Evolutionary conservation across 208 protist species (phyloP).

Genomic region (Trypanosoma platydactyli): DNA sequence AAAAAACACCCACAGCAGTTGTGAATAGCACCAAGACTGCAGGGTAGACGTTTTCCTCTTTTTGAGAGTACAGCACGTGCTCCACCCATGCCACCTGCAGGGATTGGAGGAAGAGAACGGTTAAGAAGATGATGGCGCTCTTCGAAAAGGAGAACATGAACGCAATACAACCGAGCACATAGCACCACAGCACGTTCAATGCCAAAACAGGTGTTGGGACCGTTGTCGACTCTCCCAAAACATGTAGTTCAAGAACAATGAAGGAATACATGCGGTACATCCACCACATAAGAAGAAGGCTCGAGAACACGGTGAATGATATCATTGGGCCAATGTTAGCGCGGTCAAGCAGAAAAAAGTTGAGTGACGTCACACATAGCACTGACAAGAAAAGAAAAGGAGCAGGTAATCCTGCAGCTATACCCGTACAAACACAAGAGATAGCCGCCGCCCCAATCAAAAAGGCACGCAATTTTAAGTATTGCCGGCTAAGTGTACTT

Average conservation of each 20-base stretch:
- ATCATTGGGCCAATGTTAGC: slow-evolving; percentile 61
- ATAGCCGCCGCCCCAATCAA: slow-evolving; percentile 45
- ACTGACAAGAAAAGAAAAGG: slow-evolving; percentile 55
- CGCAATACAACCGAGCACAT: slow-evolving; percentile 78
- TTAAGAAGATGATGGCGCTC: slow-evolving; percentile 45
- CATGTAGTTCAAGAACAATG: slow-evolving; percentile 78
- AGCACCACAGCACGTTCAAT: slow-evolving; percentile 70
- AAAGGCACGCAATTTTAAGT: slow-evolving; percentile 28
- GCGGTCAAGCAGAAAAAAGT: slow-evolving; percentile 82
- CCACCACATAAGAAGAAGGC: slow-evolving; percentile 83
- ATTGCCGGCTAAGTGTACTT: slow-evolving; percentile 20
- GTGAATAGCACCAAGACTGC: slow-evolving; percentile 69
- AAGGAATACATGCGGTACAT: slow-evolving; percentile 89
- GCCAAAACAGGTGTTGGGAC: slow-evolving; percentile 66
- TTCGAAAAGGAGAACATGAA: slow-evolving; percentile 73
- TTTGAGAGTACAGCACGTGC: slow-evolving; percentile 86
- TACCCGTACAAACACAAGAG: slow-evolving; percentile 44
- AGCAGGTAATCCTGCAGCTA: slow-evolving; percentile 43
- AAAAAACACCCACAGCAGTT: slow-evolving; percentile 53
- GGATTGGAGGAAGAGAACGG: slow-evolving; percentile 67
- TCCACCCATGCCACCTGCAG: slow-evolving; percentile 76
- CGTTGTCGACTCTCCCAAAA: slow-evolving; percentile 68
- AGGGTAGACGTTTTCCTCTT: slow-evolving; percentile 76
- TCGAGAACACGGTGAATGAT: slow-evolving; percentile 77
- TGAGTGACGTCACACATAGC: slow-evolving; percentile 60